phyloP scores from a whole-genome alignment of 2,329 filamentous ascomycete species.

The Nemania serpens region DNA sequence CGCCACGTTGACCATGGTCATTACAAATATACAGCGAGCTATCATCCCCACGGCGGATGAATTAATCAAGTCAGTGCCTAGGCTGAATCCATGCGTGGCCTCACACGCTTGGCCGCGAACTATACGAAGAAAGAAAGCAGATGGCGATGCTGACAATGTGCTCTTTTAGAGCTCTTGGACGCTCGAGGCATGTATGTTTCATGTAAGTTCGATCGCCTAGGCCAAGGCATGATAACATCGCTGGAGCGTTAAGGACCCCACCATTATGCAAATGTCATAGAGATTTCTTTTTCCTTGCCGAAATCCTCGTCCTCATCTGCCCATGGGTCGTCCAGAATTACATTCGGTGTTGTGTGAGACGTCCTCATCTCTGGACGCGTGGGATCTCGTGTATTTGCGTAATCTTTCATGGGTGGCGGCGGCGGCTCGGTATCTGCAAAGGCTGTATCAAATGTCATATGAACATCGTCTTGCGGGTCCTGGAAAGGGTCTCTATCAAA shows the following conservation, averaged over 20 bases:
- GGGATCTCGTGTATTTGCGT: slow-evolving; percentile 35
- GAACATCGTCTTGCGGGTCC: slow-evolving; percentile 55
- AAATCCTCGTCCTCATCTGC: slow-evolving; percentile 70
- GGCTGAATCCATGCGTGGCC: neutral
- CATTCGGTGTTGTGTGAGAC: slow-evolving; percentile 55
- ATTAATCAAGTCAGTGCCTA: slow-evolving; percentile 8
- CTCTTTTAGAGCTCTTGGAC: neutral
- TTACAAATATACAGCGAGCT: slow-evolving; percentile 17
- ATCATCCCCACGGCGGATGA: neutral
- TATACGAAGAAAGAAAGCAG: slow-evolving; percentile 5
- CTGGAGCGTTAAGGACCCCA: neutral
- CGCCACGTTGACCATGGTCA: neutral
- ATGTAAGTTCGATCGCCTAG: neutral
- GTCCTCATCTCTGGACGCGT: slow-evolving; percentile 50
- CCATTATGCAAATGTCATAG: slow-evolving; percentile 76
- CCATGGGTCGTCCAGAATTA: slow-evolving; percentile 68
- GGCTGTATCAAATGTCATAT: slow-evolving; percentile 74
- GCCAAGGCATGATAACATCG: neutral
- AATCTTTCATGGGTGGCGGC: slow-evolving; percentile 41
- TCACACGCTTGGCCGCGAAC: slow-evolving; percentile 6
- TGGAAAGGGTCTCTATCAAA: slow-evolving; percentile 25
- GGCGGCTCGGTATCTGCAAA: slow-evolving; percentile 49
- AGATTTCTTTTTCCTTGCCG: slow-evolving; percentile 74
- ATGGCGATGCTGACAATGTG: slow-evolving; percentile 1
- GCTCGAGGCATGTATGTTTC: neutral